phyloP scores from a whole-genome alignment of 768 basidiomycete genomes.

The Mycena chlorophos region DNA sequence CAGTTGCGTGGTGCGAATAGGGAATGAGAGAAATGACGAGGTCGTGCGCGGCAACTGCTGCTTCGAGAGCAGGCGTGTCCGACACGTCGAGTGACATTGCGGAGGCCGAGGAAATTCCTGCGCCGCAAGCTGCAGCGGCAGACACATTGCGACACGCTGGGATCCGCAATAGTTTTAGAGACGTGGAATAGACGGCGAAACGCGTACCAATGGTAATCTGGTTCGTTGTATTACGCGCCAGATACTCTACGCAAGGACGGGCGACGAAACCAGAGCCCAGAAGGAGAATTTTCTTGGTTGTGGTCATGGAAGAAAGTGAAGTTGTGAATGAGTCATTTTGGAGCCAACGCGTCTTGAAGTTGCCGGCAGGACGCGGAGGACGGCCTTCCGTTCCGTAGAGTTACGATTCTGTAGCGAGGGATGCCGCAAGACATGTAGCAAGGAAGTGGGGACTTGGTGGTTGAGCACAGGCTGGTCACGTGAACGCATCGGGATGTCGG shows the following conservation, averaged over 20 bases:
- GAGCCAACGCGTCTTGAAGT: background rate
- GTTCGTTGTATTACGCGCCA: slow-evolving; percentile 79
- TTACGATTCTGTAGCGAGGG: too few species aligned
- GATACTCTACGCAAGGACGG: slow-evolving; percentile 93
- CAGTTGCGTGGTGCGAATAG: slow-evolving; percentile 84
- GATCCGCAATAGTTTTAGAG: background rate
- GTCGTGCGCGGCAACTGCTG: slow-evolving; percentile 83
- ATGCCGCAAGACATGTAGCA: too few species aligned
- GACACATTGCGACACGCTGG: slow-evolving; percentile 85
- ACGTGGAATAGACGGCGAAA: slow-evolving; percentile 6
- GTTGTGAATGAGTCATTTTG: background rate
- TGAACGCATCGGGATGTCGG: too few species aligned
- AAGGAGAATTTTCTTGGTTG: slow-evolving; percentile 70
- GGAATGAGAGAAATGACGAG: slow-evolving; percentile 96
- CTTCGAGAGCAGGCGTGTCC: slow-evolving; percentile 69
- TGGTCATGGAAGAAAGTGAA: background rate
- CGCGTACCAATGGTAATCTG: slow-evolving; percentile 79
- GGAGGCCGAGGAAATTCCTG: slow-evolving; percentile 66
- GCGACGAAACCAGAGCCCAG: slow-evolving; percentile 97
- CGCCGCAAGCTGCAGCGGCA: slow-evolving; percentile 68
- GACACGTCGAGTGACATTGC: slow-evolving; percentile 83
- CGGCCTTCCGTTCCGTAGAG: background rate
- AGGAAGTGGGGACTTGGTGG: too few species aligned
- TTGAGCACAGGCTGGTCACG: too few species aligned
- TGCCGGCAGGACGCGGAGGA: background rate